Percentiles rank a stretch among this genome's conserved stretches.
Evolutionary conservation across 2,329 filamentous ascomycete genomes (phyloP).

Genomic region (Paraphoma sp.): DNA sequence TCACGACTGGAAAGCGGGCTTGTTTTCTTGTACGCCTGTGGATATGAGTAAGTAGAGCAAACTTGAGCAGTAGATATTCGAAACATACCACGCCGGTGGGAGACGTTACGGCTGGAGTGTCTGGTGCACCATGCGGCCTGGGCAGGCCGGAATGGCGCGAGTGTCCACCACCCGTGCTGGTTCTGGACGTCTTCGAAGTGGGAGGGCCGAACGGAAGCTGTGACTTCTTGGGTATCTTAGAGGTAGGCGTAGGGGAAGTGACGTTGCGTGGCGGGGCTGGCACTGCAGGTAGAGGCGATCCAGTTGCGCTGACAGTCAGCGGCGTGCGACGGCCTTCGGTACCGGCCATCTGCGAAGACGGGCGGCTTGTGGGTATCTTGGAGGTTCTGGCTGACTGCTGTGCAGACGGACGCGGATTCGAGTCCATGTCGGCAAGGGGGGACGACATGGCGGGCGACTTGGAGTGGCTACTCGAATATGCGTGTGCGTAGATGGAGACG

Average conservation of each 20-base stretch:
- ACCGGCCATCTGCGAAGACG: conserved; percentile 1
- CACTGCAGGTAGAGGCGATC: conserved; percentile 11
- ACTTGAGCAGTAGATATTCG: background rate
- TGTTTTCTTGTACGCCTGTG: background rate
- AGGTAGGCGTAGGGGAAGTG: conserved; percentile 5
- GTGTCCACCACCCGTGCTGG: background rate
- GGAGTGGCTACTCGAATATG: background rate
- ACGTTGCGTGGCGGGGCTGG: conserved; percentile 1
- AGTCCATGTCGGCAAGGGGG: conserved; percentile 15
- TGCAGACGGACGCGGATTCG: conserved; percentile 1
- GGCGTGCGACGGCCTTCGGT: conserved; percentile 9
- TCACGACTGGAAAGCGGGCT: conserved; percentile 16
- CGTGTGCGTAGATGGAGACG: background rate
- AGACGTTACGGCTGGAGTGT: background rate
- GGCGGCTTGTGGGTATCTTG: conserved; percentile 10
- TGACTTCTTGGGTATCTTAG: conserved; percentile 12
- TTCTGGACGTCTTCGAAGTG: background rate
- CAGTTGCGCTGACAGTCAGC: conserved; percentile 17
- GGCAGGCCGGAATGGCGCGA: background rate
- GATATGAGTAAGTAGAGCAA: background rate
- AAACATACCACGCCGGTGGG: no score
- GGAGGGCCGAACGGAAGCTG: background rate
- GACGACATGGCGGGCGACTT: conserved; percentile 11
- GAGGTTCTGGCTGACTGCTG: background rate
- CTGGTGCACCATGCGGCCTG: background rate